Evolutionary conservation across 2,329 filamentous ascomycete species (phyloP), one percentile per base, ranked within the genome.

Genomic region (Byssochlamys sp.): DNA sequence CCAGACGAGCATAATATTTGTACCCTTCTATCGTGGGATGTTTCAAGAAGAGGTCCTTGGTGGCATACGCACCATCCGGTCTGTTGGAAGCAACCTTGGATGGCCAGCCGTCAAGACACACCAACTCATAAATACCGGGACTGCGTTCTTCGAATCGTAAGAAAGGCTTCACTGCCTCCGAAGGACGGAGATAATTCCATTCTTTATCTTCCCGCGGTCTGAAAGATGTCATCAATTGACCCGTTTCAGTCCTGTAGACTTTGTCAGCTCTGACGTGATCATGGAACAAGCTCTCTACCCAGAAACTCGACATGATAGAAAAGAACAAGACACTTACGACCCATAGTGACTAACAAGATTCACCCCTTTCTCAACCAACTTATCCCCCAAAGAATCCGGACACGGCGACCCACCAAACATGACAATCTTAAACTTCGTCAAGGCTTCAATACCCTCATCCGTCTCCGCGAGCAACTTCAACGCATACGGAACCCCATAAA

Each of bases 401-500:
- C 81, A 85, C 3, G 78, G 74, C 14, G 79, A 81, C 0, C 84
- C 84, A 1, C 79, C 82, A 59, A 79, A 84, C 62, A 83, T 74
- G 19, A 85, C 81, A 1, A 82, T 63, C 62, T 82, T 79, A 10
- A 79, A 72, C 26, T 70, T 68, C 0, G 69, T 67, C 14, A 86
- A 68, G 1, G 71, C 70, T 0, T 71, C 63, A 12, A 85, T 75
- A 0, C 84, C 85, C 19, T 79, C 76, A 0, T 80, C 72, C 0
- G 78, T 77, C 65, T 88, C 85, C 0, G 79, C 79, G 1, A 88
- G 73, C 0, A 88, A 70, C 63, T 87, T 87, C 19, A 88, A 67
- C 0, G 82, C 80, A 61, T 87, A 88, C 0, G 85, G 85, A 0
- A 88, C 85, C 2, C 76, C 79, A 57, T 85, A 80, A 31, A 87